Conservation (phyloP, 2,329 filamentous ascomycete genomes). For the Cladosporium sp. region DNA sequence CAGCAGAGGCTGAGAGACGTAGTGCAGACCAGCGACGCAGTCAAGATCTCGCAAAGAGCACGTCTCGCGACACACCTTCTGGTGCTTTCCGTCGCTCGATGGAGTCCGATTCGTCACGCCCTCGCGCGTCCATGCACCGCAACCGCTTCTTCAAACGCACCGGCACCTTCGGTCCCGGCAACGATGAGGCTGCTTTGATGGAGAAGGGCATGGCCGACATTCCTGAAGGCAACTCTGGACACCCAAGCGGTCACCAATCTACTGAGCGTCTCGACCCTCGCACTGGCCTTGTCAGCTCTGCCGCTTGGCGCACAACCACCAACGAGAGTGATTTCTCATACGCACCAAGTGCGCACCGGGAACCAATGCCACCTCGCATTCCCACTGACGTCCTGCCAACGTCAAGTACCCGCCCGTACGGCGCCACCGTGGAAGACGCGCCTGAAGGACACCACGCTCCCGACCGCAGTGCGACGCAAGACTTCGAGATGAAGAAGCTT, state of each 20-base stretch:
- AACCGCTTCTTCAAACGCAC: slow-evolving; percentile 55
- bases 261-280: slow-evolving; percentile 27
- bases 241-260: slow-evolving; percentile 12
- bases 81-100: slow-evolving; percentile 29
- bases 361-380: slow-evolving; percentile 16
- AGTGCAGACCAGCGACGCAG: slow-evolving; percentile 14
- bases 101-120: slow-evolving; percentile 20
- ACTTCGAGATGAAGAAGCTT: slow-evolving; percentile 27
- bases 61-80: slow-evolving; percentile 21
- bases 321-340: slow-evolving; percentile 25
- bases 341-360: slow-evolving; percentile 17
- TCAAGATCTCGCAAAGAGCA: slow-evolving; percentile 19
- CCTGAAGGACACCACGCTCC: slow-evolving; percentile 18
- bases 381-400: slow-evolving; percentile 15
- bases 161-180: slow-evolving; percentile 13
- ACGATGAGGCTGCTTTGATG: slow-evolving; percentile 28
- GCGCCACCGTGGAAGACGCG: slow-evolving; percentile 13
- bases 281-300: slow-evolving; percentile 28
- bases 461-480: slow-evolving; percentile 25
- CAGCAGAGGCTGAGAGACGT: slow-evolving; percentile 18
- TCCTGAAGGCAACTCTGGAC: slow-evolving; percentile 24
- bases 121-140: slow-evolving; percentile 44
- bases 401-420: slow-evolving; percentile 16
- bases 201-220: slow-evolving; percentile 36
- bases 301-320: slow-evolving; percentile 28